A percentile compares a stretch with the other conserved stretches of the same genome.
phyloP scores from a whole-genome alignment of 495 filamentous ascomycete genomes.

The Aspergillus ellipticus region DNA sequence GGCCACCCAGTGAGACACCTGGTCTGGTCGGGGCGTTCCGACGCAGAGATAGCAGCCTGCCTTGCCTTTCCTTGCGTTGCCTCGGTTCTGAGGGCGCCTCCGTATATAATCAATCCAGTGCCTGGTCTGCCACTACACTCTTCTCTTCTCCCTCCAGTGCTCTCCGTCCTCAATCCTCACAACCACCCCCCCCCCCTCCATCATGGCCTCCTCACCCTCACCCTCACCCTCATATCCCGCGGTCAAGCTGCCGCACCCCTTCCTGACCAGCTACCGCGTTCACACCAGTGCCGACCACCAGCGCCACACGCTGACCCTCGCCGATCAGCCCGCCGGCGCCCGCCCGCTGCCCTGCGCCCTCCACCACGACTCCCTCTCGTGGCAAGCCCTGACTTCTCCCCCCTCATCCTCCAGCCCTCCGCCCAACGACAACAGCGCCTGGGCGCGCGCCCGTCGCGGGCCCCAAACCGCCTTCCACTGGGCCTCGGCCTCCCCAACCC shows the following conservation, averaged over 20 bases:
- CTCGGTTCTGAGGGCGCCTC: neutral
- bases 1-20: too few species aligned
- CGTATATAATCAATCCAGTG: neutral
- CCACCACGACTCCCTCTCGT: conserved; percentile 31
- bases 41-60: too few species aligned
- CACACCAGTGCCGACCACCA: conserved; percentile 19
- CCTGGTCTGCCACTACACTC: neutral
- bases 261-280: conserved; percentile 32
- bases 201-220: neutral
- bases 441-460: conserved; percentile 40
- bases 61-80: neutral
- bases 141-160: neutral
- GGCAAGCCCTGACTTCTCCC: conserved; percentile 25
- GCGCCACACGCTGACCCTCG: conserved; percentile 23
- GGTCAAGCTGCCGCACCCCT: conserved; percentile 25
- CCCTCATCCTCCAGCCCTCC: conserved; percentile 23
- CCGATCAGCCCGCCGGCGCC: conserved; percentile 21
- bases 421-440: conserved; percentile 40
- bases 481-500: too few species aligned
- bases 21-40: too few species aligned
- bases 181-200: neutral
- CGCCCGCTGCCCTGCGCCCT: conserved; percentile 26
- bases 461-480: conserved; percentile 39
- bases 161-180: neutral
- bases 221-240: conserved; percentile 9